Evolutionary conservation across 768 basidiomycete species (phyloP).

Genomic region (Russula vinacea): DNA sequence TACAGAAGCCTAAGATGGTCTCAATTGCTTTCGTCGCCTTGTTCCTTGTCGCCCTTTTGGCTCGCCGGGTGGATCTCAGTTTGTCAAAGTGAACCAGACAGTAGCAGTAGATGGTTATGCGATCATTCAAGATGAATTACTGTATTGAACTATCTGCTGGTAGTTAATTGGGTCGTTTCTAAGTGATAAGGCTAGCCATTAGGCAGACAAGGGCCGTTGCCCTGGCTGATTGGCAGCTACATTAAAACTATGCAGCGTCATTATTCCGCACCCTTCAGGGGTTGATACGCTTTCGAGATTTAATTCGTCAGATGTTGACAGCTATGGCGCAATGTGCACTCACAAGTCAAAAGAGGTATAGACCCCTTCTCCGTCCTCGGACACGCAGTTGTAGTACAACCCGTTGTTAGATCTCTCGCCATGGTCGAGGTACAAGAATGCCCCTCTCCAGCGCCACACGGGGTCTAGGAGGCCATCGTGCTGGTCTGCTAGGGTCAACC

Average conservation of each 20-base stretch:
- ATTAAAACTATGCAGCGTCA: constrained; percentile 46
- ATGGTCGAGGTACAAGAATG: constrained; percentile 47
- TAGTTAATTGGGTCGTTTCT: constrained; percentile 30
- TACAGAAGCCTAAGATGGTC: constrained; percentile 83
- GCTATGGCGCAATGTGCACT: constrained; percentile 1
- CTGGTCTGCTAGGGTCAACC: constrained; percentile 43
- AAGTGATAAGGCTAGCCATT: constrained; percentile 1
- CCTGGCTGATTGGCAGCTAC: constrained; percentile 27
- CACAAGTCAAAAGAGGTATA: constrained; percentile 14
- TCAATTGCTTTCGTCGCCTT: constrained; percentile 64
- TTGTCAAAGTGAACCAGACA: constrained; percentile 34
- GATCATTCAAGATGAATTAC: constrained; percentile 30
- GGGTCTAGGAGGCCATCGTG: constrained; percentile 43
- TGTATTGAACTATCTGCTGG: neutral
- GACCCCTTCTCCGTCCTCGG: neutral
- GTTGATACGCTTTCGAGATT: constrained; percentile 32
- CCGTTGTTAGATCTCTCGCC: constrained; percentile 44
- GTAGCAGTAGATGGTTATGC: constrained; percentile 31
- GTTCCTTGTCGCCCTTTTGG: constrained; percentile 50
- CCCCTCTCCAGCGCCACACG: constrained; percentile 54
- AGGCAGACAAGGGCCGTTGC: constrained; percentile 27
- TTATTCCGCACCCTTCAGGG: constrained; percentile 42
- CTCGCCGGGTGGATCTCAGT: constrained; percentile 52
- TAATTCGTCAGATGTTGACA: neutral
- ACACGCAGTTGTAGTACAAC: constrained; percentile 35